Evolutionary conservation across 257 asterid genomes (phyloP).

Genomic region (Solanum etuberosum): DNA sequence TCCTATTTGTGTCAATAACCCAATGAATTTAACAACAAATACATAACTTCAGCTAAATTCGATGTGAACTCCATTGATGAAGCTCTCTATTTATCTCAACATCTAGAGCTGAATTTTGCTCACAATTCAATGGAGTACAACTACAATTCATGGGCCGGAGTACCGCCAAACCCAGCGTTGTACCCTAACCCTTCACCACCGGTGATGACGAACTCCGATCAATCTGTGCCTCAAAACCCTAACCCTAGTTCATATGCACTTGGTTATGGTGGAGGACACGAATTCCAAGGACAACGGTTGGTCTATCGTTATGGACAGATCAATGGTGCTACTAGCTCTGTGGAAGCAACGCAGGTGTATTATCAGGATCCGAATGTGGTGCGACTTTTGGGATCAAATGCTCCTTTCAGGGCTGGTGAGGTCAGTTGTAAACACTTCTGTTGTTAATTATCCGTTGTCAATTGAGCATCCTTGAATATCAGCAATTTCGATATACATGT

Average conservation of each 20-base stretch:
- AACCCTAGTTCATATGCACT: neutral
- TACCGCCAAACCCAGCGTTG: neutral
- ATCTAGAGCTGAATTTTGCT: neutral
- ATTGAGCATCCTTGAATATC: neutral
- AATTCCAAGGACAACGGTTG: neutral
- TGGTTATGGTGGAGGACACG: neutral
- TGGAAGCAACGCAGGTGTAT: neutral
- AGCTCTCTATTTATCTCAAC: neutral
- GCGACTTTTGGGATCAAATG: neutral
- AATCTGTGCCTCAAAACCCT: slow-evolving; percentile 14
- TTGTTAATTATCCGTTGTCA: neutral
- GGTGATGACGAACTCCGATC: neutral
- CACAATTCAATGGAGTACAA: neutral
- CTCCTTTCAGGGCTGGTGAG: neutral
- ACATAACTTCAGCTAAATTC: neutral
- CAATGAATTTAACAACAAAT: neutral
- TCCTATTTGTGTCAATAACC: neutral
- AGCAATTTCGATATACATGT: neutral
- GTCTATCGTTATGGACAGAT: neutral
- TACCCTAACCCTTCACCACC: neutral
- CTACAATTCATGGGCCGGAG: neutral
- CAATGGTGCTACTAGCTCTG: neutral
- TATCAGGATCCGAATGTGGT: slow-evolving; percentile 5
- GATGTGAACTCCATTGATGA: neutral
- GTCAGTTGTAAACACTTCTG: neutral